phyloP scores from a whole-genome alignment of 352 stramenopile species.

The Discostella stelligera region DNA sequence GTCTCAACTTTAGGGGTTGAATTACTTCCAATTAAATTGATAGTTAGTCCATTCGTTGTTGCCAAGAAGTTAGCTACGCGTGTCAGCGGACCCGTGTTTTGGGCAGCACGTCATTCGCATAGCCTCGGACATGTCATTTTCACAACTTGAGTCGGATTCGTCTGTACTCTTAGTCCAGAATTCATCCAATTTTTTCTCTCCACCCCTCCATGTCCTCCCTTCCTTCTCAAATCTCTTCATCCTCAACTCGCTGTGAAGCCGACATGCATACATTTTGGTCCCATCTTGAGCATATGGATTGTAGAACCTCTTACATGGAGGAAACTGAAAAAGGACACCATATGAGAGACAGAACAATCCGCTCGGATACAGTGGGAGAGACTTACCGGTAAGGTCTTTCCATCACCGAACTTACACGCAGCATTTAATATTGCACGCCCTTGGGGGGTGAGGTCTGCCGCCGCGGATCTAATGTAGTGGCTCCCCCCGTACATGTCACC shows the following conservation, averaged over 20 bases:
- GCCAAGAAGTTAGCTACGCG: neutral
- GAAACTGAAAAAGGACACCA: conserved; percentile 33
- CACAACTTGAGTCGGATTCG: neutral
- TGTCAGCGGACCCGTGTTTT: neutral
- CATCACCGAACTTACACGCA: conserved; percentile 63
- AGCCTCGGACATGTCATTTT: neutral
- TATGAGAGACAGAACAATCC: neutral
- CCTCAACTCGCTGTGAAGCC: conserved; percentile 63
- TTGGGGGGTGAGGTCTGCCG: conserved; percentile 60
- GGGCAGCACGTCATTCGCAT: neutral
- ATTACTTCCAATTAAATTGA: neutral
- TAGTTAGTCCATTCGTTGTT: neutral
- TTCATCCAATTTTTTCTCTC: conserved; percentile 61
- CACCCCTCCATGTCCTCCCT: conserved; percentile 51
- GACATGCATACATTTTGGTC: conserved; percentile 65
- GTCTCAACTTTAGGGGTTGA: neutral
- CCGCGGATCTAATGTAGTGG: conserved; percentile 62
- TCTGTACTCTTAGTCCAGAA: conserved; percentile 36
- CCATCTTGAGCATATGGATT: conserved; percentile 48
- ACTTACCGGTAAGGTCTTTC: conserved; percentile 57
- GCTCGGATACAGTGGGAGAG: neutral
- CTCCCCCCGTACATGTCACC: conserved; percentile 78
- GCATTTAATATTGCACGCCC: conserved; percentile 63
- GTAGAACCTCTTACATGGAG: conserved; percentile 75
- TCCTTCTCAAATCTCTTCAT: conserved; percentile 62